Percentiles rank a stretch among this genome's conserved stretches.
Conservation (phyloP, 495 filamentous ascomycete genomes). For the Penicillium coprophilum region DNA sequence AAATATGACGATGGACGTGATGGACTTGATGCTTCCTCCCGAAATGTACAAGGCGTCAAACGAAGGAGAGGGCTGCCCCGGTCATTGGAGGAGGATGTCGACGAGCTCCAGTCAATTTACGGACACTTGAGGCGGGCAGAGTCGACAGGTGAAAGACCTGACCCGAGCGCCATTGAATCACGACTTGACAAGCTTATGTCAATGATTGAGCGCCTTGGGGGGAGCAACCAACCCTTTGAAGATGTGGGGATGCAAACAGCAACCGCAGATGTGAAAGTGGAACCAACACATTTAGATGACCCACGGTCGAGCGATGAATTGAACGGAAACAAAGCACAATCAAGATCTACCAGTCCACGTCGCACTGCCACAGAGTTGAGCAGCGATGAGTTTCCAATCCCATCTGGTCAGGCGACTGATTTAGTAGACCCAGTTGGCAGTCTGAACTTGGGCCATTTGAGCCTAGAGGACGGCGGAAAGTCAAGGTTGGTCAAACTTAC, state of each 20-base stretch:
- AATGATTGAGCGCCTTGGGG: slow-evolving; percentile 46
- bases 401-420: slow-evolving; percentile 46
- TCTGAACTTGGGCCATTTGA: slow-evolving; percentile 49
- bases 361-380: slow-evolving; percentile 37
- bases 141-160: slow-evolving; percentile 26
- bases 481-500: slow-evolving; percentile 36
- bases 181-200: slow-evolving; percentile 48
- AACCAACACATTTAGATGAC: slow-evolving; percentile 22
- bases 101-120: slow-evolving; percentile 42
- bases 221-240: slow-evolving; percentile 31
- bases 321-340: slow-evolving; percentile 18
- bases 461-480: slow-evolving; percentile 46
- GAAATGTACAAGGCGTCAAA: slow-evolving; percentile 36
- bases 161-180: slow-evolving; percentile 42
- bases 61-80: slow-evolving; percentile 34
- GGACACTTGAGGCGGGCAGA: slow-evolving; percentile 32
- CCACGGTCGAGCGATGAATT: slow-evolving; percentile 16
- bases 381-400: slow-evolving; percentile 49
- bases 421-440: slow-evolving; percentile 47
- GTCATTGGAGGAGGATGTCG: slow-evolving; percentile 38
- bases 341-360: slow-evolving; percentile 36
- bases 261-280: slow-evolving; percentile 24
- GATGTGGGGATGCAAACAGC: slow-evolving; percentile 25
- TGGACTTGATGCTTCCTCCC: slow-evolving; percentile 12
- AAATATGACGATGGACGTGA: slow-evolving; percentile 24